Evolutionary conservation across 2,329 filamentous ascomycete genomes (phyloP).

Genomic region (Aureobasidium sp.): DNA sequence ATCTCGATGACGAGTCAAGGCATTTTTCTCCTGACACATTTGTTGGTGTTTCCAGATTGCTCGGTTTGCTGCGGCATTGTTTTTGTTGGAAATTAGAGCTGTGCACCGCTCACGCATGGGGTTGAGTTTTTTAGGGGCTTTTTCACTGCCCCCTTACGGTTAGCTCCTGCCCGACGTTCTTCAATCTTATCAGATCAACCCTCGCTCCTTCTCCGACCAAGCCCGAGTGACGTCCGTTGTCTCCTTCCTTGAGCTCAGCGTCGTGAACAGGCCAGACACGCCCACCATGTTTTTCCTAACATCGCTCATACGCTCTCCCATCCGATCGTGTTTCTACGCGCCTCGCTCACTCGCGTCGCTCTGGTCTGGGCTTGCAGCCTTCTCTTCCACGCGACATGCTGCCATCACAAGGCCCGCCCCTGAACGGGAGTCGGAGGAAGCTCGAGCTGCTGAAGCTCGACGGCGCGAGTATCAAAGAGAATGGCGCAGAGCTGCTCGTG

Average conservation of each 20-base stretch:
- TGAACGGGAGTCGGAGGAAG: not conserved
- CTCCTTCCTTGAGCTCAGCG: not conserved
- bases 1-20: not conserved
- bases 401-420: not conserved
- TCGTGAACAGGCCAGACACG: too few relatives aligned
- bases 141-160: not conserved
- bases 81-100: conserved; percentile 10
- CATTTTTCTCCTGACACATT: conserved; percentile 5
- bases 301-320: not conserved
- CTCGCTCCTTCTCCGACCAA: not conserved
- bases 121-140: not conserved
- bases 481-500: not conserved
- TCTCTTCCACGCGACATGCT: not conserved
- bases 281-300: not conserved
- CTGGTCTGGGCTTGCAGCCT: not conserved
- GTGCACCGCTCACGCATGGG: not conserved
- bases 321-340: not conserved
- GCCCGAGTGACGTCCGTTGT: not conserved
- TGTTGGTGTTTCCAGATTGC: not conserved
- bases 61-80: conserved; percentile 10
- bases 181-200: not conserved
- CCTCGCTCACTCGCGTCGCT: not conserved
- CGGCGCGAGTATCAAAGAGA: not conserved
- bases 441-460: not conserved
- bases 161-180: not conserved